These are phyloP conservation scores for Candida dubliniensis DNA, from an alignment of 1,139 yeast genomes.

Conservation along the genomic window DNA sequence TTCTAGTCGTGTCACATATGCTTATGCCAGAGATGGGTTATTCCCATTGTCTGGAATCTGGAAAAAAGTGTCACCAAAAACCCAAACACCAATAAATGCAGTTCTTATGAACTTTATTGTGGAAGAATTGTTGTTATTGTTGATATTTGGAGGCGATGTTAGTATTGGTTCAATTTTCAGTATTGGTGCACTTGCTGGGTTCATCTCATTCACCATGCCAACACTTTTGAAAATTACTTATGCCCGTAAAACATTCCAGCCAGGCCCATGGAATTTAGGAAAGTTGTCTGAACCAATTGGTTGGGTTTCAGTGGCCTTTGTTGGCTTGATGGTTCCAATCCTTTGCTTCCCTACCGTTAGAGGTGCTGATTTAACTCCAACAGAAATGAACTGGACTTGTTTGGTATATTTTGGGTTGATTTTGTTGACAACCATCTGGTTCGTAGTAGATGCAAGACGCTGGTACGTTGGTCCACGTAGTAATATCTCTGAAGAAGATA, in stretches of 20 bases:
- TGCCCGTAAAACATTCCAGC: conserved; percentile 52
- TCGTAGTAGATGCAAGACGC: conserved; percentile 55
- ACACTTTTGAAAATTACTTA: conserved; percentile 60
- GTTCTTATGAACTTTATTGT: conserved; percentile 63
- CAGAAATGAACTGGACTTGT: conserved; percentile 69
- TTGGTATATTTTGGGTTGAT: conserved; percentile 69
- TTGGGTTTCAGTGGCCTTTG: conserved; percentile 37
- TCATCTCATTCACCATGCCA: conserved; percentile 70
- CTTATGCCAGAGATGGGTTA: conserved; percentile 70
- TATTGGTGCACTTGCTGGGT: conserved; percentile 74
- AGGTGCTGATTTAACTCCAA: conserved; percentile 49
- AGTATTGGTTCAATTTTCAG: conserved; percentile 77
- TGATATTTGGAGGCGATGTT: conserved; percentile 65
- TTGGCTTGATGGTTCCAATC: conserved; percentile 62
- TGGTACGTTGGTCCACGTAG: conserved; percentile 71
- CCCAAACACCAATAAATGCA: conserved; percentile 71
- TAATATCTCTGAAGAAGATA: conserved; percentile 45
- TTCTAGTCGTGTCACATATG: conserved; percentile 67
- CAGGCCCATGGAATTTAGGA: conserved; percentile 76
- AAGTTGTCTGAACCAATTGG: conserved; percentile 48
- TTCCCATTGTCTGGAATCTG: conserved; percentile 60
- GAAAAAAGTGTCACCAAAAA: conserved; percentile 52
- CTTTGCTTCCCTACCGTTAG: conserved; percentile 61
- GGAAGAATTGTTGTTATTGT: conserved; percentile 57
- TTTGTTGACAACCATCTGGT: conserved; percentile 54